phyloP scores from a whole-genome alignment of 805 yeast genomes.

The Metschnikowia shivogae region DNA sequence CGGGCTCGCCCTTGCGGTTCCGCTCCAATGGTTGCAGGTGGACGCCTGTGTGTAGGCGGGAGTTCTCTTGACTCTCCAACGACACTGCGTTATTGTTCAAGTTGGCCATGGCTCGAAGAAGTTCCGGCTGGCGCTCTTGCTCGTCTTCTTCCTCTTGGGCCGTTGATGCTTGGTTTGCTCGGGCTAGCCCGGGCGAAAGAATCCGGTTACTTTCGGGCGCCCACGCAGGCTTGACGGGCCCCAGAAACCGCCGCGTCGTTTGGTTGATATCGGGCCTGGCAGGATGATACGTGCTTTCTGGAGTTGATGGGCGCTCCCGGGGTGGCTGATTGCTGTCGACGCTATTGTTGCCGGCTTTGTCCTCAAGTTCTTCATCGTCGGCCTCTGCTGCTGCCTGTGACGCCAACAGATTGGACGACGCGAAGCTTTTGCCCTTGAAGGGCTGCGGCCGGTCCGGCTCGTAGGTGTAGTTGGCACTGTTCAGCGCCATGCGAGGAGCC shows the following conservation, averaged over 20 bases:
- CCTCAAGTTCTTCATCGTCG: not conserved
- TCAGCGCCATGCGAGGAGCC: slow-evolving; percentile 49
- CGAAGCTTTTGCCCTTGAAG: slow-evolving; percentile 9
- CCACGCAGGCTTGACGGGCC: slow-evolving; percentile 11
- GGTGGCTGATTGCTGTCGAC: not conserved
- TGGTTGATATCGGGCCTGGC: slow-evolving; percentile 15
- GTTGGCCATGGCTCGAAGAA: slow-evolving; percentile 17
- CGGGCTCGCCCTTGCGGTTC: slow-evolving; percentile 11
- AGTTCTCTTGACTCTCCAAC: slow-evolving; percentile 6
- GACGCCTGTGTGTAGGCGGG: not conserved
- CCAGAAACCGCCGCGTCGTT: slow-evolving; percentile 18
- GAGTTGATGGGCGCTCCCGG: not conserved
- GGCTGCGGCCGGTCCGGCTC: slow-evolving; percentile 16
- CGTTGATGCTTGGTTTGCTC: not conserved
- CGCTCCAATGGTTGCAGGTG: not conserved
- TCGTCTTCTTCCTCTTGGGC: not conserved
- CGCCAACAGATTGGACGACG: slow-evolving; percentile 1
- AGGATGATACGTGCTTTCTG: slow-evolving; percentile 11
- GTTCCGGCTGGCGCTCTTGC: slow-evolving; percentile 4
- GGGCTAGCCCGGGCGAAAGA: slow-evolving; percentile 4
- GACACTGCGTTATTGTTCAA: slow-evolving; percentile 12
- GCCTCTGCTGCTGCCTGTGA: not conserved
- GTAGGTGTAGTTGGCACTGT: slow-evolving; percentile 24
- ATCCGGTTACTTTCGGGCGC: slow-evolving; percentile 4
- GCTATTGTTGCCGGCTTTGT: not conserved